Conservation (phyloP, 2,329 filamentous ascomycete genomes). For the Pestalotiopsis sp. region DNA sequence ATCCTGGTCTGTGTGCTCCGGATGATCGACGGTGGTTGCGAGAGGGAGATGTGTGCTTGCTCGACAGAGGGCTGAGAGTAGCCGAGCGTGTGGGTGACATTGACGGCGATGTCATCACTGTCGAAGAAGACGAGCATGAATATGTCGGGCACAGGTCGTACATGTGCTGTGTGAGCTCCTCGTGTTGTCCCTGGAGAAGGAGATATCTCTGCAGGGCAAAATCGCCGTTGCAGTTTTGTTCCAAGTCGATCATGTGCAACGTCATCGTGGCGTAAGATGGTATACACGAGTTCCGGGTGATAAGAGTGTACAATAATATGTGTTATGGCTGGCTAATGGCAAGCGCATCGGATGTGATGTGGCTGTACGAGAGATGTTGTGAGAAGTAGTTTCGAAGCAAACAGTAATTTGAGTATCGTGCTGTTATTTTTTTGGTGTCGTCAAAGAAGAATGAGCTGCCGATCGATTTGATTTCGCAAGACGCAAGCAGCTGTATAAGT, state of each 20-base stretch:
- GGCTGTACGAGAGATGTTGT: neutral
- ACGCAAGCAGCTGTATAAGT: slow-evolving; percentile 7
- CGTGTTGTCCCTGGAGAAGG: slow-evolving; percentile 55
- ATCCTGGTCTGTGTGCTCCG: slow-evolving; percentile 13
- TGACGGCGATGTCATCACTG: slow-evolving; percentile 51
- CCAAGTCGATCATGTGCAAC: slow-evolving; percentile 11
- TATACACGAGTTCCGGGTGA: slow-evolving; percentile 13
- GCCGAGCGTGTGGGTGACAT: slow-evolving; percentile 60
- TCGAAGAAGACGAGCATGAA: slow-evolving; percentile 36
- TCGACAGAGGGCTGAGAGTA: slow-evolving; percentile 48
- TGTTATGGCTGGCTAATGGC: slow-evolving; percentile 22
- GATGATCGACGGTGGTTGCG: slow-evolving; percentile 30
- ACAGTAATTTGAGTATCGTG: neutral
- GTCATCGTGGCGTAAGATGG: slow-evolving; percentile 1
- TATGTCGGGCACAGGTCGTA: slow-evolving; percentile 49
- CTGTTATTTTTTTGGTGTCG: neutral
- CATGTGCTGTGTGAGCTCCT: slow-evolving; percentile 53
- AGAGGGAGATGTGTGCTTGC: slow-evolving; percentile 37
- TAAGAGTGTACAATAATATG: slow-evolving; percentile 6
- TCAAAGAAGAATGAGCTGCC: neutral
- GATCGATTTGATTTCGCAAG: slow-evolving; percentile 1
- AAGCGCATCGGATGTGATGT: slow-evolving; percentile 25
- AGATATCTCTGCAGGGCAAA: slow-evolving; percentile 58
- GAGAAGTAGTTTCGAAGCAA: neutral
- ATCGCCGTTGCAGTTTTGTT: slow-evolving; percentile 40